Evolutionary conservation across 441 rosid genomes (phyloP), one percentile per base, ranked within the genome.

Genomic region (Raphanus hybrid): DNA sequence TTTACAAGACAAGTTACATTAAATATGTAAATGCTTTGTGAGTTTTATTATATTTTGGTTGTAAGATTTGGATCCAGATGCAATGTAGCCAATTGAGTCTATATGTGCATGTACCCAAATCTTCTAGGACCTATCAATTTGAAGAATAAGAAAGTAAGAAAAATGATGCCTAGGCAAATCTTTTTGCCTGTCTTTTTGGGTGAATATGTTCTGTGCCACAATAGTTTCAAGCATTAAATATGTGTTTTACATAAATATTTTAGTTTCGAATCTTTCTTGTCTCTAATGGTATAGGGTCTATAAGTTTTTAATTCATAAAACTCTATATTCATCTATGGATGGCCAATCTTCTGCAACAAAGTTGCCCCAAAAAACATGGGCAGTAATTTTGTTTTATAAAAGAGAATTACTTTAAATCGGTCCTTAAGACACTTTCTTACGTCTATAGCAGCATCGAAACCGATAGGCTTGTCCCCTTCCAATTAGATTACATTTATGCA

Each of bases 141-240:
- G 26, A 45, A 78, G 64, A 61, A 73, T 67, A 67, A n/a, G 66
- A 64, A 64, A 64, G 45, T 32, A 77, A 54, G 72, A 73, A 73
- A 74, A 74, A 29, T 74, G 78, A 79, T 79, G 78, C 75, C 68
- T 79, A 57, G 58, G 67, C 34, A 73, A 73, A 73, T 73, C 82
- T 69, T 78, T 73, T 78, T 78, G 82, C 66, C 78, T 79, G 78
- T 74, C 82, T 74, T 74, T 79, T 79, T 74, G 78, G 78, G 78
- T 79, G 68, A 79, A 69, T 70, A 64, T 74, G 70, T 55, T 67
- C 74, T 78, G 6, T 3, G 63, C 39, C 54, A 63, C 57, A 79
- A 69, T 74, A 64, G 64, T 74, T 73, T 73, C 37, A 72, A 66
- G 14, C 75, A 62, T 62, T 50, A 67, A 35, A 73, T 48, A 6